Base-by-base conservation (phyloP, 2,329 filamentous ascomycete genomes). In the Beauveria scarabaeidicola region DNA sequence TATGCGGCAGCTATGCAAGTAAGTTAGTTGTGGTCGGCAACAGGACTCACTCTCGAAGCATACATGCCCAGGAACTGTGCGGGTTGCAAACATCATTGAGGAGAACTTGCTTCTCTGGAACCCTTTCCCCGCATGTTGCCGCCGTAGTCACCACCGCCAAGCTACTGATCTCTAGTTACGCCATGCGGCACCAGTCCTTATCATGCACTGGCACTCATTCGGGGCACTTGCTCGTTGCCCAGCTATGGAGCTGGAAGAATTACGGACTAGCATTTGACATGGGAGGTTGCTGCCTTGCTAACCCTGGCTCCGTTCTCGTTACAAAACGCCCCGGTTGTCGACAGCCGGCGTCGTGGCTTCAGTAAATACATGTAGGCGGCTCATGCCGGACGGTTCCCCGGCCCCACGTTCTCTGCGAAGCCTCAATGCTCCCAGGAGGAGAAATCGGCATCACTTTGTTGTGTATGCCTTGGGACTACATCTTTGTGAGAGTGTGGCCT, bases 401-500 rank as follows among this genome's bases (percentile, higher is more conserved):
- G 21, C 36, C 17, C 13, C 13, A 7, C 15, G 3, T 25, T 29
- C 15, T n/a, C 13, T 44, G 15, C 15, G 5, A 27, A 27, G 25
- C 27, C n/a, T 21, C 11, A 36, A 52, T 52, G 48, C 13, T n/a
- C 4, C 8, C 19, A 1, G n/a, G 38, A 36, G 15, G 9, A 46
- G 21, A 13, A 32, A 4, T 23, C 15, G 25, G 10, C 40, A 44
- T n/a, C 6, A 23, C 2, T n/a, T 43, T 29, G 4, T 27, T 13
- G 15, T 17, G 32, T 23, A 57, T 61, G 59, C 60, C 60, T 41
- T 67, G 65, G 65, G 72, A 76, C 51, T 71, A 69, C 59, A 72
- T 77, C 5, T 65, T 77, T 21, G 67, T 75, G 3, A 74, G 73
- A 5, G 73, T n/a, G 70, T 6, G 74, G 73, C 19, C 67, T 74